phyloP scores from a whole-genome alignment of 768 basidiomycete species.

The Psilocybe cyanescens region DNA sequence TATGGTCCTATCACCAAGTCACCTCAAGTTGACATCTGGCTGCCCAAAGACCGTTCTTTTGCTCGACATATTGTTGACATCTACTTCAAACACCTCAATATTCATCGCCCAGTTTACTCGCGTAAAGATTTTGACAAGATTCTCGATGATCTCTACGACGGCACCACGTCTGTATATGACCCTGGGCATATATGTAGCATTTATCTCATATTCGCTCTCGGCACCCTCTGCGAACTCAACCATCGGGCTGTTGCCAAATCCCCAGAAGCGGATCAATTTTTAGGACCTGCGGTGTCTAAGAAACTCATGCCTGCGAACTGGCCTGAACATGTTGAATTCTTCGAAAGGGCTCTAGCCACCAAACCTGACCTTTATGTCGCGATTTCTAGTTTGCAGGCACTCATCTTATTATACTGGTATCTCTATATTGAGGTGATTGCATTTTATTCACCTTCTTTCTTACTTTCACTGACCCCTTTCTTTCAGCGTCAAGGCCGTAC shows the following conservation, averaged over 20 bases:
- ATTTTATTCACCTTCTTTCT: not conserved
- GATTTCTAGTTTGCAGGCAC: slow-evolving; percentile 79
- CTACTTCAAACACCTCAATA: slow-evolving; percentile 79
- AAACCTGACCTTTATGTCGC: slow-evolving; percentile 87
- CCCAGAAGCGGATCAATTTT: slow-evolving; percentile 38
- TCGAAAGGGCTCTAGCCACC: slow-evolving; percentile 74
- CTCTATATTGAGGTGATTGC: slow-evolving; percentile 79
- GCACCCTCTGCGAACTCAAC: slow-evolving; percentile 83
- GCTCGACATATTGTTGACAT: slow-evolving; percentile 63
- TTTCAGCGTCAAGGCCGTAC: slow-evolving; percentile 84
- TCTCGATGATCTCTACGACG: slow-evolving; percentile 69
- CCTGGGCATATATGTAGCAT: slow-evolving; percentile 80
- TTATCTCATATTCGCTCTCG: slow-evolving; percentile 79
- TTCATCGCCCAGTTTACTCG: slow-evolving; percentile 78
- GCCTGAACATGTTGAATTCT: slow-evolving; percentile 87
- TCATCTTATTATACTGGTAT: slow-evolving; percentile 88
- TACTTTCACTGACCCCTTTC: slow-evolving; percentile 7
- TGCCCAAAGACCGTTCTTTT: slow-evolving; percentile 78
- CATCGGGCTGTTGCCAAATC: slow-evolving; percentile 63
- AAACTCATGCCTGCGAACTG: slow-evolving; percentile 69
- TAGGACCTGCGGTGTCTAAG: slow-evolving; percentile 49
- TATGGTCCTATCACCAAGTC: slow-evolving; percentile 30
- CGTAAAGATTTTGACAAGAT: slow-evolving; percentile 69
- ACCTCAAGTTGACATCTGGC: slow-evolving; percentile 57
- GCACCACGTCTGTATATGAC: slow-evolving; percentile 53